phyloP scores from a whole-genome alignment of 495 filamentous ascomycete genomes.

The Tuber umbilicatum region DNA sequence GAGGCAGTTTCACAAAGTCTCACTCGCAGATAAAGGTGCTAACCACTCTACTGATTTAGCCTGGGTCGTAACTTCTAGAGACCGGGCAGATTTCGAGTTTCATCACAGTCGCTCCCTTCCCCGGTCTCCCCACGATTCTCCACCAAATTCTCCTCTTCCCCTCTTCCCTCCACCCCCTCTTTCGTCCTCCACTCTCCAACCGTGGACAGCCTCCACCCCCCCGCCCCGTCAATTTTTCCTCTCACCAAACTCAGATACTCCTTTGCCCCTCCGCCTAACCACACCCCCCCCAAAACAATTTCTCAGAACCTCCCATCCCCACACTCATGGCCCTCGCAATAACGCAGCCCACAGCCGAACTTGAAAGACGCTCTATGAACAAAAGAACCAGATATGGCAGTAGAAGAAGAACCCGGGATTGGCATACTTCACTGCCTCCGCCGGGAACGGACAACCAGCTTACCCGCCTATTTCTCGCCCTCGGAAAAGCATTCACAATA shows the following conservation, averaged over 20 bases:
- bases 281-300: neutral
- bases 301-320: slow-evolving; percentile 3
- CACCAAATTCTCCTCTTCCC: neutral
- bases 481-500: too few relatives aligned
- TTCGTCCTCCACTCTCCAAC: too few relatives aligned
- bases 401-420: too few relatives aligned
- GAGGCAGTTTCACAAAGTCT: neutral
- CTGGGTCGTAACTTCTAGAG: neutral
- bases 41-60: neutral
- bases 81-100: neutral
- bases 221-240: neutral
- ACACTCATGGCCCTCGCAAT: neutral
- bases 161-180: neutral
- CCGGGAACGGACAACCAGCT: too few relatives aligned
- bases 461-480: too few relatives aligned
- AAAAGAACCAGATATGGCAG: too few relatives aligned
- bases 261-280: neutral
- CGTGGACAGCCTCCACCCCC: too few relatives aligned
- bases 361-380: too few relatives aligned
- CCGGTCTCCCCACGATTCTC: too few relatives aligned
- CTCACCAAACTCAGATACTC: neutral
- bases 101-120: neutral
- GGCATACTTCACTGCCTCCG: too few relatives aligned
- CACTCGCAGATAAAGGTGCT: neutral
- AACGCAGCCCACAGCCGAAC: neutral